Evolutionary conservation across 148 eudicot genomes (phyloP), one percentile per base, ranked within the genome.

Genomic region (Rhododendron ovatum): DNA sequence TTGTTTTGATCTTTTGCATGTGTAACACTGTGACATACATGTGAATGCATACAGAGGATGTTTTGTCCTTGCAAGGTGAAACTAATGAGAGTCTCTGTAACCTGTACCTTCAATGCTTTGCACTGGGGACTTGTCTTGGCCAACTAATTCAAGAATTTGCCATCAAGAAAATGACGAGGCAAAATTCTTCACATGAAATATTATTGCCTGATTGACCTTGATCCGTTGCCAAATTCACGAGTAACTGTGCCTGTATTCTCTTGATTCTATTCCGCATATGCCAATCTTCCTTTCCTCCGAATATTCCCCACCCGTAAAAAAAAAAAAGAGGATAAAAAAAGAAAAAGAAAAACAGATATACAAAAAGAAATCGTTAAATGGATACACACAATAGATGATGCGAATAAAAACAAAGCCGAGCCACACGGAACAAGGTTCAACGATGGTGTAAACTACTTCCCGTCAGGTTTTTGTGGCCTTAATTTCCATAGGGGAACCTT

Each of bases 1-100:
- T 78, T 78, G 55, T 41, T n/a, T 78, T 9, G 35, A n/a, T n/a
- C 81, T 78, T 78, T 78, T 78, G 81, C 30, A 78, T n/a, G 51
- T 22, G 47, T 41, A 41, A 41, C 50, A 76, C 20, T 55, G 61
- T 17, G 61, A 55, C 61, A 55, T 5, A 71, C n/a, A 22, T 15
- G n/a, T n/a, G 80, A 41, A 43, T 39, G 80, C 39, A 45, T 45
- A 43, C 81, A 78, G 17, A 39, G 55, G 33, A 78, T 78, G 28
- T 45, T 78, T 45, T 41, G 51, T 45, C 4, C 45, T 18, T 37
- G 2, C 51, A 24, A 7, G 26, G 28, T 78, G 51, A 41, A 41
- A 48, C 7, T n/a, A 20, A 8, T 14, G 51, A 1, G 47, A 18
- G 76, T 30, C 41, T 71, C 76, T 1, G 41, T 33, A 71, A 15